Base-by-base conservation (phyloP, 495 filamentous ascomycete species). In the Poronia punctata region DNA sequence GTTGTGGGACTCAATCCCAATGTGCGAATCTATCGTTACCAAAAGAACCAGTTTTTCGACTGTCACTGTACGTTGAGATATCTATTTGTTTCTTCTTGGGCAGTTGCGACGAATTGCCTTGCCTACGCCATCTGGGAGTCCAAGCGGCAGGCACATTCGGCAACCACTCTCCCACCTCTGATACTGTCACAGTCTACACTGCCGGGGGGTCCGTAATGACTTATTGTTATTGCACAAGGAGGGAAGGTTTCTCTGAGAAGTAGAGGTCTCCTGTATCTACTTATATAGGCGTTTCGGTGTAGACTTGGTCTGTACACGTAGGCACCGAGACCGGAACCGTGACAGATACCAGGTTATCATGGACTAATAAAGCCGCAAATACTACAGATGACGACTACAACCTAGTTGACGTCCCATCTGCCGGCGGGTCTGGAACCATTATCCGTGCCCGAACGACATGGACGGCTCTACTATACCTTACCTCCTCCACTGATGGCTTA, bases 11-110 rank as follows among this genome's bases (percentile, higher is more conserved):
- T 96, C 46, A 95, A 92, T 66, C 75, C 84, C 5, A 92, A 92
- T 52, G 94, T 95, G 33, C 66, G 90, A 19, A 78, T 96, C 15
- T 97, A 97, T 66, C 78, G 89, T n/a, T 96, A 97, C 54, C 69
- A 68, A 10, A 75, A 80, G 37, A 87, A 87, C 0, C 86, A 95
- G 56, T 95, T 88, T 51, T 96, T 93, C 57, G 86, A 82, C 49
- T 79, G 83, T 40, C 88, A 95, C 61, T 92, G 84, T 87, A 72
- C 41, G 80, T 76, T 18, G n/a, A 36, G 23, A 23, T 6, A 32
- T 19, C 17, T 7, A 46, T 39, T 17, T 27, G 21, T 26, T 15
- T 24, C 20, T 21, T 16, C 7, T 42, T 43, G 29, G 30, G 41
- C 34, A 34, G n/a, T n/a, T n/a, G n/a, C n/a, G n/a, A n/a, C n/a